Conservation (phyloP, 192 early-diverging fungal genomes). For the Coemansia sp. region DNA sequence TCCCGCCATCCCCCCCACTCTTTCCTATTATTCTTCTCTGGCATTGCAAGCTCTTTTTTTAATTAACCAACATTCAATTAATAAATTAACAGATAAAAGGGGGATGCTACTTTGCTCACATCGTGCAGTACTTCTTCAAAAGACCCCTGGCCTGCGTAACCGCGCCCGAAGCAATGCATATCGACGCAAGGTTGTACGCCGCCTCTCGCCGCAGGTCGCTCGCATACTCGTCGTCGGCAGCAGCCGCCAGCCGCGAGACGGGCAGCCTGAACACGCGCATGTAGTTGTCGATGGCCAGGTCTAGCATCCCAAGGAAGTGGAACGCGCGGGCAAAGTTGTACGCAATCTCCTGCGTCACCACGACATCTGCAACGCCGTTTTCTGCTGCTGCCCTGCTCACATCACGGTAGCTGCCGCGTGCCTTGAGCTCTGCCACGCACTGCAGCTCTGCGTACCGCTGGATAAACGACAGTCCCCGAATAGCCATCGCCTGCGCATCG, state of each 20-base stretch:
- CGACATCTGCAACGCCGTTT: background rate
- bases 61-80: background rate
- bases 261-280: slow-evolving; percentile 65
- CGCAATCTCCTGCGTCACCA: slow-evolving; percentile 54
- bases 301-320: slow-evolving; percentile 79
- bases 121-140: slow-evolving; percentile 71
- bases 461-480: slow-evolving; percentile 36
- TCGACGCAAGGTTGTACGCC: slow-evolving; percentile 85
- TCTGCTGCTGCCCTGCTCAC: background rate
- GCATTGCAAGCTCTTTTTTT: background rate
- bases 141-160: slow-evolving; percentile 66
- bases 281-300: slow-evolving; percentile 87
- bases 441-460: slow-evolving; percentile 47
- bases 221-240: background rate
- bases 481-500: slow-evolving; percentile 11
- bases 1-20: too few species aligned
- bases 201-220: slow-evolving; percentile 69
- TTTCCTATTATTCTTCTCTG: too few species aligned
- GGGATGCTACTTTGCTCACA: slow-evolving; percentile 25
- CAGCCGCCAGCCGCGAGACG: slow-evolving; percentile 32
- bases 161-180: slow-evolving; percentile 76
- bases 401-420: slow-evolving; percentile 6
- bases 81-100: background rate
- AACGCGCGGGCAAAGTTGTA: slow-evolving; percentile 90
- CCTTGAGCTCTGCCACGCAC: slow-evolving; percentile 21